Evolutionary conservation across 345 rosid species (phyloP).

Genomic region (Acer negundo): DNA sequence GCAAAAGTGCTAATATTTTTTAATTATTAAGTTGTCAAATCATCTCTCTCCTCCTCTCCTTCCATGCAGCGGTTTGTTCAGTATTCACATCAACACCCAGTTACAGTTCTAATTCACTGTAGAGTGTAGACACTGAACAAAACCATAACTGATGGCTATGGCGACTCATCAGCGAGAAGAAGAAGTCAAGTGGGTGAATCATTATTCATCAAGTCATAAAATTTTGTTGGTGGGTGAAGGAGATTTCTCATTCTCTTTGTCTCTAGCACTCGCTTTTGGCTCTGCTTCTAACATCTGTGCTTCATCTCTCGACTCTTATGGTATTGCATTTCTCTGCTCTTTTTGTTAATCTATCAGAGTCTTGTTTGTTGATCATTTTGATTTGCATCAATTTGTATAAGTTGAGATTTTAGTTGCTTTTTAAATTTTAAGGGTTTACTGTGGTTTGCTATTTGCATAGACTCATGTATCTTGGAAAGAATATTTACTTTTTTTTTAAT

Average conservation of each 20-base stretch:
- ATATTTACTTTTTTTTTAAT: too few species aligned
- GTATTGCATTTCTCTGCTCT: constrained; percentile 23
- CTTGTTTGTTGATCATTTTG: not conserved
- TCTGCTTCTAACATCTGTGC: constrained; percentile 54
- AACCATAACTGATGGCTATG: not conserved
- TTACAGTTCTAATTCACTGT: too few species aligned
- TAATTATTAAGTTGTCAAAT: too few species aligned
- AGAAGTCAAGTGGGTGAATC: constrained; percentile 37
- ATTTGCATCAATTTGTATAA: not conserved
- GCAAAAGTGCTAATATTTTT: too few species aligned
- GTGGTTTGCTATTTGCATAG: too few species aligned
- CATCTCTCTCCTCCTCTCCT: too few species aligned
- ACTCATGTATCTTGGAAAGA: too few species aligned
- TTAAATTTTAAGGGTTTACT: too few species aligned
- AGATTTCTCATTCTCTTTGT: constrained; percentile 56
- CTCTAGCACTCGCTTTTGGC: constrained; percentile 43
- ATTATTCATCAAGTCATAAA: constrained; percentile 47
- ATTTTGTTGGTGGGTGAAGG: constrained; percentile 69
- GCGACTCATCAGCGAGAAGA: not conserved
- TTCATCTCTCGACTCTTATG: constrained; percentile 52
- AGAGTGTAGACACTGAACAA: constrained; percentile 1
- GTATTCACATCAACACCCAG: not conserved
- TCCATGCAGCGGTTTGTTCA: not conserved
- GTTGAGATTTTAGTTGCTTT: not conserved
- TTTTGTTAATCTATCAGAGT: not conserved